Conservation (phyloP, 148 eudicot genomes). For the Camellia japonica region DNA sequence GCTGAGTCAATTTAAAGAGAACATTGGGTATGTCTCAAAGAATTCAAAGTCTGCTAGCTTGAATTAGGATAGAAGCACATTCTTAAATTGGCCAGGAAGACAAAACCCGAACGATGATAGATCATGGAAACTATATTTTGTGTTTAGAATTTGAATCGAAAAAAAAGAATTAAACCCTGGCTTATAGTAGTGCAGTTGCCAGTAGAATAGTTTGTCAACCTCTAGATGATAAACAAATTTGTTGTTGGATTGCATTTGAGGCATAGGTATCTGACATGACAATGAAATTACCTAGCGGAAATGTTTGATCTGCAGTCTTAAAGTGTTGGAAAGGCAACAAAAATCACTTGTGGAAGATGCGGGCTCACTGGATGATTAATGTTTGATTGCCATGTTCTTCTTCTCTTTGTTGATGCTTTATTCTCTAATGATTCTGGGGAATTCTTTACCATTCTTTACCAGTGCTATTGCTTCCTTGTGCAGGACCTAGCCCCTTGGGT, state of each 20-base stretch:
- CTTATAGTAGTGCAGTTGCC: too few relatives aligned
- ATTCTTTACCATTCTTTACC: not conserved
- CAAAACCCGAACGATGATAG: too few relatives aligned
- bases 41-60: not conserved
- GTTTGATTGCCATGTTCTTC: not conserved
- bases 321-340: too few relatives aligned
- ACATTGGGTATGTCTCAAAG: not conserved
- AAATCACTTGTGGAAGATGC: too few relatives aligned
- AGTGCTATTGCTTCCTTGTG: not conserved
- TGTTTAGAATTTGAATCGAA: too few relatives aligned
- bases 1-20: not conserved
- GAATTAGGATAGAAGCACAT: not conserved
- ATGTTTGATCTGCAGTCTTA: too few relatives aligned
- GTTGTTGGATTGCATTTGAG: not conserved
- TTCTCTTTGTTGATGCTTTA: not conserved
- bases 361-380: not conserved
- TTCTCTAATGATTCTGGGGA: not conserved
- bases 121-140: too few relatives aligned
- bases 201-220: not conserved
- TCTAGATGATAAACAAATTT: not conserved
- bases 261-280: too few relatives aligned
- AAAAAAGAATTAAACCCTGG: too few relatives aligned
- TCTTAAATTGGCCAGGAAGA: not conserved
- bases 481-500: not conserved
- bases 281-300: too few relatives aligned